Evolutionary conservation across 2,329 filamentous ascomycete species (phyloP).

Genomic region (Teratosphaeria epicoccoides): DNA sequence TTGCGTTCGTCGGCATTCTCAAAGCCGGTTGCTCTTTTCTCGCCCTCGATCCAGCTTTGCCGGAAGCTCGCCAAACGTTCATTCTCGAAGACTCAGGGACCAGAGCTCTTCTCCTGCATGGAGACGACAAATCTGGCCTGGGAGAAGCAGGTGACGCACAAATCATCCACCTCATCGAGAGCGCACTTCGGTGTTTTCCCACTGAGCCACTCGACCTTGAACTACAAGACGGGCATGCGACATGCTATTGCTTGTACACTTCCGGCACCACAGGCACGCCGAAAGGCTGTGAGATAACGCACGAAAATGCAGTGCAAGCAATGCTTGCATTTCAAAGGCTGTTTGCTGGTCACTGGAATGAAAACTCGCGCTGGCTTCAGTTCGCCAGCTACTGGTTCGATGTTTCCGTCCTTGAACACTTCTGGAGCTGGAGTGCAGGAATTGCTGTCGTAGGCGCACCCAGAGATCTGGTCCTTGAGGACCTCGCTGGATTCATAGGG

Average conservation of each 20-base stretch:
- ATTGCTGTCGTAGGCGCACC: constrained; percentile 75
- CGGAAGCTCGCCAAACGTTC: constrained; percentile 61
- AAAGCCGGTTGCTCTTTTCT: constrained; percentile 76
- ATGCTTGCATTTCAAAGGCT: constrained; percentile 77
- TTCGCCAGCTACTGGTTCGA: constrained; percentile 89
- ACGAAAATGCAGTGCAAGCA: constrained; percentile 79
- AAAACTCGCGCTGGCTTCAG: constrained; percentile 70
- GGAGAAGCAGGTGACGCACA: not conserved
- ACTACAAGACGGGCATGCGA: constrained; percentile 37
- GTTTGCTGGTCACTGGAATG: constrained; percentile 64
- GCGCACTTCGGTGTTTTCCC: not conserved
- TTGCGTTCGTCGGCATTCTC: constrained; percentile 68
- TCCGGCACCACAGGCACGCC: constrained; percentile 73
- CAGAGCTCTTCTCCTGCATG: constrained; percentile 34
- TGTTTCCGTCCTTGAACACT: constrained; percentile 52
- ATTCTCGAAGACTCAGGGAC: constrained; percentile 66
- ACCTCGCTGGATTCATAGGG: constrained; percentile 63
- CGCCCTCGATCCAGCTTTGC: constrained; percentile 66
- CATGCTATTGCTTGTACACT: constrained; percentile 77
- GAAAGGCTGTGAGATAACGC: constrained; percentile 80
- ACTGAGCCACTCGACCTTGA: not conserved
- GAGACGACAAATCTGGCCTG: not conserved
- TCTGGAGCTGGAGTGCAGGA: constrained; percentile 89
- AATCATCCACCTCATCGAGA: constrained; percentile 3
- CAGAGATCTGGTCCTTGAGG: constrained; percentile 74